Evolutionary conservation across 257 asterid genomes (phyloP).

Genomic region (Misopates orontium): DNA sequence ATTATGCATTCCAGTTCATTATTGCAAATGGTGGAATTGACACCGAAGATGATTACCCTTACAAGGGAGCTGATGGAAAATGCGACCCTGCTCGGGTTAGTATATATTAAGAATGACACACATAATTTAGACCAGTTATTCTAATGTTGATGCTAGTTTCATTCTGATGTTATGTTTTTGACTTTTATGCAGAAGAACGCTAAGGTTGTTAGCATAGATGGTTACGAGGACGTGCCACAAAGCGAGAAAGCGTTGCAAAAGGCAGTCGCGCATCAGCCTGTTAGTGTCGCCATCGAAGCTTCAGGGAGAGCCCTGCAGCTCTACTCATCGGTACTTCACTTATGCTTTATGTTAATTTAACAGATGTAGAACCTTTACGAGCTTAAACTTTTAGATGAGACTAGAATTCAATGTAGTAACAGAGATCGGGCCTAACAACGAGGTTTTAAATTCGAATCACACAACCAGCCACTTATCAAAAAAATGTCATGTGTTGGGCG

Average conservation of each 20-base stretch:
- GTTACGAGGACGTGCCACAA: constrained; percentile 72
- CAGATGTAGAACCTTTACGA: no score
- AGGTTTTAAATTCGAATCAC: no score
- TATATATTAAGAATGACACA: background rate
- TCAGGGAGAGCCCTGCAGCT: constrained; percentile 75
- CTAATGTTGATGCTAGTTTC: background rate
- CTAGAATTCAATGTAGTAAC: no score
- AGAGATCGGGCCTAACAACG: no score
- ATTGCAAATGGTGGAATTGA: constrained; percentile 73
- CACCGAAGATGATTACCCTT: constrained; percentile 75
- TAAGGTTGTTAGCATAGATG: constrained; percentile 73
- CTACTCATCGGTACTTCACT: constrained; percentile 51
- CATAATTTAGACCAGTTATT: background rate
- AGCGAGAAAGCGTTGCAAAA: constrained; percentile 67
- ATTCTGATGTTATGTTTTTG: background rate
- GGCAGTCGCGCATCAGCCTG: constrained; percentile 90
- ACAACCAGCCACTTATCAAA: no score
- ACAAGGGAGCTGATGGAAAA: constrained; percentile 52
- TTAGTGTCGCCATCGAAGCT: constrained; percentile 82
- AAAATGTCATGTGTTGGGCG: no score
- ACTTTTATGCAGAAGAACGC: constrained; percentile 56
- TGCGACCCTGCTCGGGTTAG: constrained; percentile 66
- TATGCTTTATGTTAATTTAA: background rate
- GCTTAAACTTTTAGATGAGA: no score
- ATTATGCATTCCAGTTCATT: constrained; percentile 72